phyloP scores from a whole-genome alignment of 2,329 filamentous ascomycete species.

The Botrytis paeoniae region DNA sequence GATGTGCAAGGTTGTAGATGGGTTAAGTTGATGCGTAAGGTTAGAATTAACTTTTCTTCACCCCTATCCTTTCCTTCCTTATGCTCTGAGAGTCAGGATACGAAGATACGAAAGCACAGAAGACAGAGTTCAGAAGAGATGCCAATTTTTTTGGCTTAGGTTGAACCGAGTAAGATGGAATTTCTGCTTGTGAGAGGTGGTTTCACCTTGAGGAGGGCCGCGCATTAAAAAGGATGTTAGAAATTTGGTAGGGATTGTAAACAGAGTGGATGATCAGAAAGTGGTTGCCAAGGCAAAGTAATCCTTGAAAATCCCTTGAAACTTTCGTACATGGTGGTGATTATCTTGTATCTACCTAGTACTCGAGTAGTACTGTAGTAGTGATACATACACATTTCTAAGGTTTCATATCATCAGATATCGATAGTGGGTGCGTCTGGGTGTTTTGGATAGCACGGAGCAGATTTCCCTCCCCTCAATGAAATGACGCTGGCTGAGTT shows the following conservation, averaged over 20 bases:
- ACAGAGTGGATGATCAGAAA: background rate
- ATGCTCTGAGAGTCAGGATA: background rate
- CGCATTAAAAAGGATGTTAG: conserved; percentile 12
- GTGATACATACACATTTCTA: background rate
- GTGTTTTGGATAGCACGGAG: background rate
- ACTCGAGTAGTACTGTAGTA: background rate
- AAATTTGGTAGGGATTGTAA: conserved; percentile 1
- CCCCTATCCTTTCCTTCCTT: background rate
- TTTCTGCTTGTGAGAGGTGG: conserved; percentile 4
- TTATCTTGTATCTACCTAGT: background rate
- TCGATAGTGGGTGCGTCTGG: background rate
- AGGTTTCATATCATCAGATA: background rate
- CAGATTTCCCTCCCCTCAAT: background rate
- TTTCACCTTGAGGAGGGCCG: conserved; percentile 10
- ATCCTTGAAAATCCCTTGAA: background rate
- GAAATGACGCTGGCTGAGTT: background rate
- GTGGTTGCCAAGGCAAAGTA: conserved; percentile 5
- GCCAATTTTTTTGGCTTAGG: background rate
- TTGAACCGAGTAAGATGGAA: background rate
- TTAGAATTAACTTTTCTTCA: background rate
- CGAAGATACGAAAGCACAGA: background rate
- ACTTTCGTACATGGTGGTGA: background rate
- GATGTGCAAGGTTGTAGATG: background rate
- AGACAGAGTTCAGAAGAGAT: background rate
- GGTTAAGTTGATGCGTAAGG: background rate